Base-by-base conservation (phyloP, 805 yeast species). In the Nakazawaea ishiwadae region DNA sequence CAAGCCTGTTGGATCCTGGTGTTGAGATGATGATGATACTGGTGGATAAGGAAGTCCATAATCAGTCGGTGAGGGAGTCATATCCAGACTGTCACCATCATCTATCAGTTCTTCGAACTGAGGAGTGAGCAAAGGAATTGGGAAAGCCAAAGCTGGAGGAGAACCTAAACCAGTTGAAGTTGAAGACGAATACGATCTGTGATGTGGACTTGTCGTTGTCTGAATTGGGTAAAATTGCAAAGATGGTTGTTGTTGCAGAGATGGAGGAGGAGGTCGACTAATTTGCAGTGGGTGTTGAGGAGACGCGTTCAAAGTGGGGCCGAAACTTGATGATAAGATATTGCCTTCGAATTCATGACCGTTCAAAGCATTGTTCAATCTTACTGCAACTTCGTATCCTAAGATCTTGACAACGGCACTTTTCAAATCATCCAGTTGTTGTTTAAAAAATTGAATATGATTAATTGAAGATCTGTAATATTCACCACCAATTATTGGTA, bases 311-410 rank as follows among this genome's bases (percentile, higher is more conserved):
- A n/a, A n/a, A n/a, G 35, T 24, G 3, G 41, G 28, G 5, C 31
- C 26, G 14, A 40, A 40, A 20, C 9, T 40, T 5, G 40, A 17
- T 4, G 34, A 20, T 36, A 46, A 31, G 27, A 32, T 14, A 14
- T 36, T 37, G 4, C 42, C 48, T 8, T 35, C 27, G 37, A 36
- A 45, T n/a, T 15, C 34, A 12, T 35, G 19, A 11, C 49, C 49
- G 24, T 46, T 40, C 14, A 46, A 31, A 14, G 40, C 38, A 18
- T 31, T 34, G 31, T 16, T 31, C 23, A 35, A 28, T 7, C 36
- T 17, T 23, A 31, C 20, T 7, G 45, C 44, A 2, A 35, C 21
- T 17, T 44, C 47, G 38, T 40, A 44, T 3, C 46, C 45, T 2
- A 14, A 10, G 20, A 44, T 31, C 5, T 40, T 18, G 17, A 44